Evolutionary conservation across 2,329 filamentous ascomycete genomes (phyloP).

Genomic region (Sporothrix dimorphospora): DNA sequence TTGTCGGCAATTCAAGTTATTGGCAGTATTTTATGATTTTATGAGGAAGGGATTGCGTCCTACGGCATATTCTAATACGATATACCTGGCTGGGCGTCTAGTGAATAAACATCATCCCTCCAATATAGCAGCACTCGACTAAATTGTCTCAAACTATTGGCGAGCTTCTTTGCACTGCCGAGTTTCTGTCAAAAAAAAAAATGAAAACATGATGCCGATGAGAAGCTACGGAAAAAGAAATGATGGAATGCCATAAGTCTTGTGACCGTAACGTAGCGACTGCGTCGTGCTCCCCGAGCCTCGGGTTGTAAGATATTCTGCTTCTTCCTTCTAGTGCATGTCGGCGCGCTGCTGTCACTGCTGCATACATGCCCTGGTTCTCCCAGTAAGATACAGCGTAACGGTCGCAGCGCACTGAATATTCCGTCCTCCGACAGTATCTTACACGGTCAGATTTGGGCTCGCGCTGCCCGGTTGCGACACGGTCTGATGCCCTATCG

Average conservation of each 20-base stretch:
- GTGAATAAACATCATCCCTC: neutral
- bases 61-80: neutral
- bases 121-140: neutral
- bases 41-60: neutral
- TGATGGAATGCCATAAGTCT: neutral
- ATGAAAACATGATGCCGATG: neutral
- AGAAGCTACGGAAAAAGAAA: neutral
- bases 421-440: too few species aligned
- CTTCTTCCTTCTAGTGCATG: neutral
- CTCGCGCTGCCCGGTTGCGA: neutral
- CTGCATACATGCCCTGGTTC: too few species aligned
- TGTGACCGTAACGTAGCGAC: neutral
- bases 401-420: too few species aligned
- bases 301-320: neutral
- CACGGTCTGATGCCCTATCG: neutral
- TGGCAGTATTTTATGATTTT: neutral
- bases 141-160: constrained; percentile 7
- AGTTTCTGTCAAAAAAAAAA: neutral
- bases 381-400: too few species aligned
- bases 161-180: neutral
- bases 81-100: neutral
- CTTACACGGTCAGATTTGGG: neutral
- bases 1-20: neutral
- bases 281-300: neutral
- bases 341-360: neutral